Percentiles rank a stretch among this genome's conserved stretches.
Conservation (phyloP, 2,329 filamentous ascomycete genomes). For the Geoglossum cookeanum region DNA sequence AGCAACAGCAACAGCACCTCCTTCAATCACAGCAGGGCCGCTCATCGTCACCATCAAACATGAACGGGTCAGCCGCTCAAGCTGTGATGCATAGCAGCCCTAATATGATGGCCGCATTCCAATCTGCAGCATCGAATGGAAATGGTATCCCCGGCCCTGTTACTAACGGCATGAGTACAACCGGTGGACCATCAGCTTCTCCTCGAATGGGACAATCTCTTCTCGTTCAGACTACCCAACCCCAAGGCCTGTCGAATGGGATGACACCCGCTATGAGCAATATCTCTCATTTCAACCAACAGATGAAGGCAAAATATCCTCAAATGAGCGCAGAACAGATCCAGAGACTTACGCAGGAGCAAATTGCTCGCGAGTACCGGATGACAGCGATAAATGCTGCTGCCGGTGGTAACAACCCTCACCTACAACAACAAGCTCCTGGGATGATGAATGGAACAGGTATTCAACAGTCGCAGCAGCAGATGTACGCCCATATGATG, state of each 20-base stretch:
- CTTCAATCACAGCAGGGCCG: slow-evolving; percentile 16
- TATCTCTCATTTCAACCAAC: slow-evolving; percentile 23
- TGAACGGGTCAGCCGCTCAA: slow-evolving; percentile 3
- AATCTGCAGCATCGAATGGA: slow-evolving; percentile 22
- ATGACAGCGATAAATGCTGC: slow-evolving; percentile 14
- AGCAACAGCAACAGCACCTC: slow-evolving; percentile 34
- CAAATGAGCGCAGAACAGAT: slow-evolving; percentile 34
- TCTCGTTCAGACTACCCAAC: slow-evolving; percentile 16
- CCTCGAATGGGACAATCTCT: slow-evolving; percentile 20
- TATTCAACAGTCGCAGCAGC: slow-evolving; percentile 7
- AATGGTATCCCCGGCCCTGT: slow-evolving; percentile 17
- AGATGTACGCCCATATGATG: slow-evolving; percentile 11
- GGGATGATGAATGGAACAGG: not conserved
- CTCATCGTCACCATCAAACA: slow-evolving; percentile 3
- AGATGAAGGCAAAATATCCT: slow-evolving; percentile 32
- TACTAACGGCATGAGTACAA: slow-evolving; percentile 10
- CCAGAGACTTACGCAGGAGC: slow-evolving; percentile 31
- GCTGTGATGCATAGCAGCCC: slow-evolving; percentile 20
- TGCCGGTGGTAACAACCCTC: slow-evolving; percentile 16
- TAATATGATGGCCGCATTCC: slow-evolving; percentile 26
- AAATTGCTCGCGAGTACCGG: slow-evolving; percentile 23
- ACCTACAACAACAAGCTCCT: slow-evolving; percentile 5
- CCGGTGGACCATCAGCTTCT: slow-evolving; percentile 22
- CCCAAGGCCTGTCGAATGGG: slow-evolving; percentile 31
- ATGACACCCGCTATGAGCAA: slow-evolving; percentile 35